These are phyloP conservation scores for Asterophora lycoperdoides DNA, from an alignment of 768 basidiomycete species.

Conservation along the genomic window DNA sequence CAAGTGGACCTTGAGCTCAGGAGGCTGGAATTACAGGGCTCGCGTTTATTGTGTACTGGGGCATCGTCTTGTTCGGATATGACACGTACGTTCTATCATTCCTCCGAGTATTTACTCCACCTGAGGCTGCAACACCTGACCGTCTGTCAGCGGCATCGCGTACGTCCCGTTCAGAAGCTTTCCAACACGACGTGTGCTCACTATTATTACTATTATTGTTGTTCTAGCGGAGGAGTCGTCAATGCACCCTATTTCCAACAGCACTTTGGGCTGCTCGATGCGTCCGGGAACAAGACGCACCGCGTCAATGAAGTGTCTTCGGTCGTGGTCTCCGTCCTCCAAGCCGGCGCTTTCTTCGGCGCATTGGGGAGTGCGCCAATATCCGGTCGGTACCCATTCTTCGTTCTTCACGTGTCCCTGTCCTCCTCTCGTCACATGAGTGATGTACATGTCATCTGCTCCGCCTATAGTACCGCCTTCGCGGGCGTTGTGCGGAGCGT, in stretches of 20 bases:
- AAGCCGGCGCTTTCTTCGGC: constrained; percentile 87
- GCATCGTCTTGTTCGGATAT: constrained; percentile 22
- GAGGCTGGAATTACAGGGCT: constrained; percentile 14
- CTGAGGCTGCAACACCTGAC: neutral
- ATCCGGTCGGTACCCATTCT: constrained; percentile 40
- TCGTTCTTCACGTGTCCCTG: neutral
- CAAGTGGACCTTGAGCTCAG: neutral
- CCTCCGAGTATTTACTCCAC: no score
- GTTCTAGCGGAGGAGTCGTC: constrained; percentile 17
- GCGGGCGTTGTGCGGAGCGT: neutral
- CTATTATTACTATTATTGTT: no score
- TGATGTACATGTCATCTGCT: neutral
- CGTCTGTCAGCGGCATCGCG: constrained; percentile 17
- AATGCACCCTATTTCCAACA: constrained; percentile 49
- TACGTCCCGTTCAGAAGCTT: neutral
- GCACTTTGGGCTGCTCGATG: constrained; percentile 54
- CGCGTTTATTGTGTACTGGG: constrained; percentile 23
- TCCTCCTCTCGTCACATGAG: neutral
- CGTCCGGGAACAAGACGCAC: constrained; percentile 36
- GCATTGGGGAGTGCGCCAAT: constrained; percentile 69
- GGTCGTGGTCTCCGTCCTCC: constrained; percentile 84
- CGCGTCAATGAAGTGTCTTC: constrained; percentile 54
- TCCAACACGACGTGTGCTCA: neutral
- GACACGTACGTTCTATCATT: constrained; percentile 18
- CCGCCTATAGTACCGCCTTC: neutral